Conservation (phyloP, 1,284 basidiomycete genomes). For the Sphagnurus paluster region DNA sequence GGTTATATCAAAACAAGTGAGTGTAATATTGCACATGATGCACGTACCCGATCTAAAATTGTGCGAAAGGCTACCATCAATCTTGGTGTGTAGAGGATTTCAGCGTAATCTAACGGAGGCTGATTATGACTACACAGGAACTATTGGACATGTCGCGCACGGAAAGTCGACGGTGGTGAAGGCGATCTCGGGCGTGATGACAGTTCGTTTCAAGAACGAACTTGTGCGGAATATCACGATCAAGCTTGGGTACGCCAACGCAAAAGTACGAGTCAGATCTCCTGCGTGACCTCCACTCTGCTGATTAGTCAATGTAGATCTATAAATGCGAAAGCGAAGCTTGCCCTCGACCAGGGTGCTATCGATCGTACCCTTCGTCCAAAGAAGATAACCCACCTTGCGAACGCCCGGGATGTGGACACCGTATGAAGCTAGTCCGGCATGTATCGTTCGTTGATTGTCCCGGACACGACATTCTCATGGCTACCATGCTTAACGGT, state of each 20-base stretch:
- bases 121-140: constrained; percentile 52
- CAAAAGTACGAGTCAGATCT: constrained; percentile 67
- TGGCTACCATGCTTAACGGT: constrained; percentile 99
- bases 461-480: constrained; percentile 94
- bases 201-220: constrained; percentile 99
- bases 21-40: constrained; percentile 24
- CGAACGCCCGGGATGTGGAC: constrained; percentile 90
- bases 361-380: constrained; percentile 90
- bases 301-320: constrained; percentile 59
- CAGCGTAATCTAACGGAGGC: constrained; percentile 5
- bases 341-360: constrained; percentile 93
- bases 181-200: constrained; percentile 99
- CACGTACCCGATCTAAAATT: constrained; percentile 8
- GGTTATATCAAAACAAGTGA: constrained; percentile 96
- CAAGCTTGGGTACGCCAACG: constrained; percentile 98
- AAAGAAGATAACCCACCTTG: constrained; percentile 95
- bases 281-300: constrained; percentile 1
- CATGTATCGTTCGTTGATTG: constrained; percentile 98
- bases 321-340: constrained; percentile 96
- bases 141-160: constrained; percentile 97
- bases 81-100: constrained; percentile 55
- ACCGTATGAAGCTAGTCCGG: constrained; percentile 87
- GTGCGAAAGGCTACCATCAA: constrained; percentile 77
- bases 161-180: constrained; percentile 99
- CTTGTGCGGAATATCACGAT: constrained; percentile 98